Percentiles rank a stretch among this genome's conserved stretches.
phyloP scores from a whole-genome alignment of 192 early-diverging fungal genomes.

The Coemansia sp. region DNA sequence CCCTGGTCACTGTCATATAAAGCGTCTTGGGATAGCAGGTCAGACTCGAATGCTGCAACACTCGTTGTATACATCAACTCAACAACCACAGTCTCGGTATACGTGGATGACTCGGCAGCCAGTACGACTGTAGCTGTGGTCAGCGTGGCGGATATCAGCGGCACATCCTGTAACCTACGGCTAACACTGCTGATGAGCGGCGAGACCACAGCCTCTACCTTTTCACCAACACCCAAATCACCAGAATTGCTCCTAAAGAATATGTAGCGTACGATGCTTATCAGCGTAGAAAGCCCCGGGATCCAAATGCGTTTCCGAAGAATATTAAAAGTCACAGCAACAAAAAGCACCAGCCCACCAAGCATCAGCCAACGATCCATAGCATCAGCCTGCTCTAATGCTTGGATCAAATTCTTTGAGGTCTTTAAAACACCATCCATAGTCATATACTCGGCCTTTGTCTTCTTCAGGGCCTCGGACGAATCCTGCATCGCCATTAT shows the following conservation, averaged over 20 bases:
- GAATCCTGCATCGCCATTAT: conserved; percentile 36
- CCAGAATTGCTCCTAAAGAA: conserved; percentile 1
- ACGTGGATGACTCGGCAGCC: no score
- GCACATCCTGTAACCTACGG: background rate
- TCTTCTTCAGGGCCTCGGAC: conserved; percentile 19
- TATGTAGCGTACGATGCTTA: conserved; percentile 21
- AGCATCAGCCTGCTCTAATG: conserved; percentile 42
- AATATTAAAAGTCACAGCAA: conserved; percentile 42
- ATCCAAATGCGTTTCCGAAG: conserved; percentile 47
- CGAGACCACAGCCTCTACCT: background rate
- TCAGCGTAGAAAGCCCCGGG: conserved; percentile 33
- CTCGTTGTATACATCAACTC: no score
- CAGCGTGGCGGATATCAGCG: background rate
- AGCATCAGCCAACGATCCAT: conserved; percentile 50
- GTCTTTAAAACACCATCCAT: conserved; percentile 36
- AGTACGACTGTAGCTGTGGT: background rate
- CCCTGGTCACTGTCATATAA: no score
- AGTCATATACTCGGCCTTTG: conserved; percentile 23
- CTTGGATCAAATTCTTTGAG: conserved; percentile 29
- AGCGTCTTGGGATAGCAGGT: no score
- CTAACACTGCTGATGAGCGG: background rate
- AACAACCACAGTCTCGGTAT: no score
- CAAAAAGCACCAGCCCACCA: conserved; percentile 34
- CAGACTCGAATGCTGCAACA: no score
- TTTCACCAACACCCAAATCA: background rate